Evolutionary conservation across 139 green algal species (phyloP), one percentile per base, ranked within the genome.

Genomic region (Micromonas pusilla): DNA sequence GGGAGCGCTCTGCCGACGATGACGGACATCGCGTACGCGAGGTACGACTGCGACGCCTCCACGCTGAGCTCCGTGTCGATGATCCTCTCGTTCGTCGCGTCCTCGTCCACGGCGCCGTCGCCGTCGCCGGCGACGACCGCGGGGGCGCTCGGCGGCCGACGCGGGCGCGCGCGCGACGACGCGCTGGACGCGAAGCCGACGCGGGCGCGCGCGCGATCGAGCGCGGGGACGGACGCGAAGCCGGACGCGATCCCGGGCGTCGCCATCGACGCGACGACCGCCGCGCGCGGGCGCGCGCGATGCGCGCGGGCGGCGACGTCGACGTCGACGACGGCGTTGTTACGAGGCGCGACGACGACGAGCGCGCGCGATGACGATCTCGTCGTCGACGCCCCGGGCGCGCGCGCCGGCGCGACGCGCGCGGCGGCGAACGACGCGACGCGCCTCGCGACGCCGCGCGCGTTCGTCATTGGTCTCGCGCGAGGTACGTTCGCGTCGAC

Each of bases 1-100:
- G 95, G 95, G 39, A 99, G 83, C 0, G 95, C 95, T 9, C 95
- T 85, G 0, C 93, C 91, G 9, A 98, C 93, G 30, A 98, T 97
- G 28, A 99, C 78, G 33, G 33, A 71, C 78, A 82, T 76, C 31
- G 78, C 78, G 52, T 82, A 82, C 32, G 78, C 28, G 25, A 82
- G 34, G 68, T 82, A 82, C 30, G 78, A 82, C 23, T 72, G 60
- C 28, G 30, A 66, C 54, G 78, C 78, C 36, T 82, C 78, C 23
- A 68, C 70, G 34, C 23, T 16, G 1, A 82, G 68, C 37, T 82
- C 78, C 6, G 70, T 25, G 70, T 82, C 78, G 30, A 76, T 52
- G 37, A 81, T 63, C 33, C 39, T 23, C 6, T 76, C 70, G 70
- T 31, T 16, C 60, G 60, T 9, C 13, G 60, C 60, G 13, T n/a